Percentiles rank a stretch among this genome's conserved stretches.
Evolutionary conservation across 768 basidiomycete genomes (phyloP).

Genomic region (Suillus subaureus): DNA sequence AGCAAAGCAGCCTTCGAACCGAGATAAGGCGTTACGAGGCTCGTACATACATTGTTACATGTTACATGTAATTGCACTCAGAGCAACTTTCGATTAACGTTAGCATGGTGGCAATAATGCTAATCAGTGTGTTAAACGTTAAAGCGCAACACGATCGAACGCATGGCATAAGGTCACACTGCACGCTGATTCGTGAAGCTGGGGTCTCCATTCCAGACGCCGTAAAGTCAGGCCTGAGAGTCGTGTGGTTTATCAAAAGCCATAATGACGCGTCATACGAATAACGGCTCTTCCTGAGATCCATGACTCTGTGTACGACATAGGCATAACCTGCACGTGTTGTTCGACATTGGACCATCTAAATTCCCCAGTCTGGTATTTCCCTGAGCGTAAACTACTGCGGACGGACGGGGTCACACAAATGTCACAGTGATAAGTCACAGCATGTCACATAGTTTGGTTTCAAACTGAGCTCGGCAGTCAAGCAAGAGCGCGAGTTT

Average conservation of each 20-base stretch:
- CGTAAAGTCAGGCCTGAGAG: too few species aligned
- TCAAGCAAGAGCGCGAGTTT: too few species aligned
- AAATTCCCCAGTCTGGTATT: too few species aligned
- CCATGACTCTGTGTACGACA: not conserved
- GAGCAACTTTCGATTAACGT: not conserved
- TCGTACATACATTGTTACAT: not conserved
- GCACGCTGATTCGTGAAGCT: too few species aligned
- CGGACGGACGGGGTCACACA: too few species aligned
- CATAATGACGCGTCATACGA: not conserved
- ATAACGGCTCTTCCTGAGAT: not conserved
- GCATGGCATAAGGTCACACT: not conserved
- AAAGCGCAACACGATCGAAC: not conserved
- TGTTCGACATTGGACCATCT: not conserved
- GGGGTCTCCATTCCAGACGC: too few species aligned
- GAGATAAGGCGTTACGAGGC: not conserved
- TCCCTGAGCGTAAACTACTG: too few species aligned
- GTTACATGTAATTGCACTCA: not conserved
- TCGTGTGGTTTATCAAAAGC: not conserved
- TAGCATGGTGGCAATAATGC: not conserved
- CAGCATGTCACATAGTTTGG: too few species aligned
- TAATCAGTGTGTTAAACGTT: not conserved
- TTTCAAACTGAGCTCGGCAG: too few species aligned
- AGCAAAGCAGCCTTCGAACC: not conserved
- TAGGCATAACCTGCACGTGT: not conserved
- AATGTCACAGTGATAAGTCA: not conserved